Evolutionary conservation across 768 basidiomycete species (phyloP), one percentile per base, ranked within the genome.

Genomic region (Podaxis sp.): DNA sequence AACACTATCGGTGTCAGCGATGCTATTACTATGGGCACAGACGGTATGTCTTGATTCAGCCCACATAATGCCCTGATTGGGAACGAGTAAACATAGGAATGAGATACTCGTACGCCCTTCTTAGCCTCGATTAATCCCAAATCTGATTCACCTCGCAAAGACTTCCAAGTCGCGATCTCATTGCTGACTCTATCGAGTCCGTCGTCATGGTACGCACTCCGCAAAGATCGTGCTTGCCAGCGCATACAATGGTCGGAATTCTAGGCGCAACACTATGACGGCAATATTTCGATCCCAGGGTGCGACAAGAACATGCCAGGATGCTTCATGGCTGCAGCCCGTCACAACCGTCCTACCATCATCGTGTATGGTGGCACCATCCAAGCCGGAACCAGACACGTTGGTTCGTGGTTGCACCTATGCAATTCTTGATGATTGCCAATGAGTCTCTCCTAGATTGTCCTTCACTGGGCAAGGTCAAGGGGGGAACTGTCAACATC

Each of bases 301-400:
- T 94, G 93, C 66, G 93, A 94, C 75, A 94, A 94, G 78, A 94
- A 94, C 70, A 94, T 94, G 93, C 93, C 93, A 8, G 93, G 91
- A 17, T 91, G 89, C 70, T 80, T 93, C 61, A 92, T 95, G 70
- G 93, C 93, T 15, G 93, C 93, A 0, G 89, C 79, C 41, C 86
- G 93, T 56, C 89, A 93, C 76, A 94, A 95, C 70, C 84, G 93
- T 5, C 93, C 93, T 1, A 94, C 93, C 1, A 85, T 95, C 69
- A 89, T 94, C 59, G 82, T 95, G 12, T 95, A 94, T 76, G 87
- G 93, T 15, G 93, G 93, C 4, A 92, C 93, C 2, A 94, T 94
- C 60, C 85, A 87, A 71, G 79, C 87, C 15, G 93, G 93, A 47
- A 79, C 78, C 29, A 85, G 91, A n/a, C 84, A 86, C 60, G 76